phyloP scores from a whole-genome alignment of 208 protist species.

The Angomonas ambiguus region DNA sequence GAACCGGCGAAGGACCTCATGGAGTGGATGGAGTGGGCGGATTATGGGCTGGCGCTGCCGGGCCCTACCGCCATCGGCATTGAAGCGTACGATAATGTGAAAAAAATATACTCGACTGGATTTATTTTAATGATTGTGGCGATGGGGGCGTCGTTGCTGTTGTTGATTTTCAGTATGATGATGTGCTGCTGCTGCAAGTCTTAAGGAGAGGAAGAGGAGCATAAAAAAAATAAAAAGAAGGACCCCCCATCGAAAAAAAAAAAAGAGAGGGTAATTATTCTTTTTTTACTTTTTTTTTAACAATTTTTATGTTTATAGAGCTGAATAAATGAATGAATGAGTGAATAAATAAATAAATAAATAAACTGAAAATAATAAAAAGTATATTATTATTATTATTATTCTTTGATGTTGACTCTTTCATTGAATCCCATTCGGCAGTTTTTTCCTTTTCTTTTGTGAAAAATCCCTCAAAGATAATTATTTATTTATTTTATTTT shows the following conservation, averaged over 20 bases:
- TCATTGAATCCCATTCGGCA: no score
- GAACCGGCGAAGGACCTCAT: neutral
- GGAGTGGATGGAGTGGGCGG: neutral
- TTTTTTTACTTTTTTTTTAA: no score
- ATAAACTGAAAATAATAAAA: neutral
- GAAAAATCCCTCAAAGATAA: no score
- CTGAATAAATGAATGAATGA: no score
- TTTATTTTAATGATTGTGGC: neutral
- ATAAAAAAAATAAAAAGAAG: no score
- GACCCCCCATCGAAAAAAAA: no score
- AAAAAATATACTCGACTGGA: neutral
- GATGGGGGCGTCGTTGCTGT: neutral
- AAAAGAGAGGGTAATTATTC: no score
- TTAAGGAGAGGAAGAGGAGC: neutral
- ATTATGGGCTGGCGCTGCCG: neutral
- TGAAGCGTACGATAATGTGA: neutral
- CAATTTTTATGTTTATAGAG: no score
- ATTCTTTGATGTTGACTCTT: no score
- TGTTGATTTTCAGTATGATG: neutral
- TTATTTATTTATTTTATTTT: no score
- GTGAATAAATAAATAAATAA: slow-evolving; percentile 3
- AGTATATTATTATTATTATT: no score
- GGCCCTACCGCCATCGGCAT: neutral
- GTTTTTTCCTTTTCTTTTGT: no score
- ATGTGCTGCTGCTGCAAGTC: neutral